phyloP scores from a whole-genome alignment of 805 yeast species.

The Isabelozyma pseudorhagii region DNA sequence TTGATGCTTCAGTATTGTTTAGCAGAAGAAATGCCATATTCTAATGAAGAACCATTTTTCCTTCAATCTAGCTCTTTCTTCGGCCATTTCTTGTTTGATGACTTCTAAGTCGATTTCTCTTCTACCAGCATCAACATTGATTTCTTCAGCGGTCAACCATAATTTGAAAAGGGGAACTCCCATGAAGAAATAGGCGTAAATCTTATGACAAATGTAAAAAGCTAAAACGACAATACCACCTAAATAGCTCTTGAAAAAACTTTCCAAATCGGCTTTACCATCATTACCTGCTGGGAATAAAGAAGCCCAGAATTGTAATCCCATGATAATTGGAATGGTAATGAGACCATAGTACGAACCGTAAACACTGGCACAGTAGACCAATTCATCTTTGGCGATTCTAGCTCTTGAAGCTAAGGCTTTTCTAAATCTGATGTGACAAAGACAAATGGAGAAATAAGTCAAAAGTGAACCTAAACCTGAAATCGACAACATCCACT shows the following conservation, averaged over 20 bases:
- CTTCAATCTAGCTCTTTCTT: constrained; percentile 23
- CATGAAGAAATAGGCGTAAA: constrained; percentile 31
- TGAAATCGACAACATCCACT: constrained; percentile 28
- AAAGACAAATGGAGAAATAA: constrained; percentile 26
- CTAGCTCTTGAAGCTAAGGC: constrained; percentile 21
- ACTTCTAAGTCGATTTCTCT: constrained; percentile 54
- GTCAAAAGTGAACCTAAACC: constrained; percentile 29
- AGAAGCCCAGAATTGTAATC: constrained; percentile 38
- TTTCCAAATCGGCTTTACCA: constrained; percentile 28
- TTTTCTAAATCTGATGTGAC: constrained; percentile 27
- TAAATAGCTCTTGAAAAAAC: constrained; percentile 54
- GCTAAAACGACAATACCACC: constrained; percentile 43
- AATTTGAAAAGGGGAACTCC: constrained; percentile 27
- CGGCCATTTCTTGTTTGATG: constrained; percentile 50
- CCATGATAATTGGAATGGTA: constrained; percentile 22
- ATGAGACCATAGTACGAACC: constrained; percentile 34
- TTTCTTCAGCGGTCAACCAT: constrained; percentile 42
- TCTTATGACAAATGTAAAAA: constrained; percentile 51
- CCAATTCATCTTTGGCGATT: constrained; percentile 25
- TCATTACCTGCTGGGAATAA: constrained; percentile 29
- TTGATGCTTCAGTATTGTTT: constrained; percentile 7
- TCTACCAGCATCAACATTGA: constrained; percentile 65
- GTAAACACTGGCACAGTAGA: constrained; percentile 21
- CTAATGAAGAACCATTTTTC: constrained; percentile 9
- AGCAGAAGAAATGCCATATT: constrained; percentile 14